Evolutionary conservation across 306 rosid genomes (phyloP).

Genomic region (Sesbania bispinosa): DNA sequence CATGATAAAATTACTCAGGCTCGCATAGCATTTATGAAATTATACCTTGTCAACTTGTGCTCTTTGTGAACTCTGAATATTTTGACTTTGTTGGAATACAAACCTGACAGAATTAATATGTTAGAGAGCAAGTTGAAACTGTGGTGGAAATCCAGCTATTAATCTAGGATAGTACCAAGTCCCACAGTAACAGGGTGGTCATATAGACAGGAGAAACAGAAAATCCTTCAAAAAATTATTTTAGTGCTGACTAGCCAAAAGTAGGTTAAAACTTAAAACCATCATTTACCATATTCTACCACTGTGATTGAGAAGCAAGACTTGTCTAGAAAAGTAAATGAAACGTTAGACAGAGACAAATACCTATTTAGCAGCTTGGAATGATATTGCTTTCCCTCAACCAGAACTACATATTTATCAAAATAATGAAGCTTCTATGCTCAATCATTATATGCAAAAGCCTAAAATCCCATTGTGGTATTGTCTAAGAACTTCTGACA

Average conservation of each 20-base stretch:
- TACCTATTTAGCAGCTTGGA: not conserved
- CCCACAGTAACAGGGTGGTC: not conserved
- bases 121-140: not conserved
- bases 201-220: constrained; percentile 4
- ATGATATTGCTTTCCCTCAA: not conserved
- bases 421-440: not conserved
- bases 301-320: not conserved
- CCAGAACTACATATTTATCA: not conserved
- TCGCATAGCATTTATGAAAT: constrained; percentile 25
- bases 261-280: not conserved
- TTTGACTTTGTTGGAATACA: constrained; percentile 38
- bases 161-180: constrained; percentile 8
- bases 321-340: not conserved
- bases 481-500: not conserved
- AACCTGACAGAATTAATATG: constrained; percentile 43
- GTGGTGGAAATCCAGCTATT: not conserved
- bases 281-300: not conserved
- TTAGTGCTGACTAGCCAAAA: not conserved
- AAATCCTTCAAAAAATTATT: not conserved
- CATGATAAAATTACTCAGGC: not conserved
- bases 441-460: not conserved
- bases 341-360: constrained; percentile 12
- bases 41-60: constrained; percentile 70
- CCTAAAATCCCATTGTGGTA: not conserved
- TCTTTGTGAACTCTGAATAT: constrained; percentile 47